phyloP scores from a whole-genome alignment of 805 yeast genomes.

The Starmerella bacillaris region DNA sequence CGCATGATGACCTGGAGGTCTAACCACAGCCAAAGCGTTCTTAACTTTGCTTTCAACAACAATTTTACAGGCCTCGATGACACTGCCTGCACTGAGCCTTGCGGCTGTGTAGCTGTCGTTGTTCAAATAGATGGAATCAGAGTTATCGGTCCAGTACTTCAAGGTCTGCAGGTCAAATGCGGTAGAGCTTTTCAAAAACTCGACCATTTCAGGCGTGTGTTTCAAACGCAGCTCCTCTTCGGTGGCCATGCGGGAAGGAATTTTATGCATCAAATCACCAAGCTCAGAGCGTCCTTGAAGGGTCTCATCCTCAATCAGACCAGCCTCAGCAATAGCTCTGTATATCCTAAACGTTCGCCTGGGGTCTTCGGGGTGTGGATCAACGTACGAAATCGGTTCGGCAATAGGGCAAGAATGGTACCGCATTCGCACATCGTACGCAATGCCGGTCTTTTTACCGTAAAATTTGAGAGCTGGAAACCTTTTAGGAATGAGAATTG shows the following conservation, averaged over 20 bases:
- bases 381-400: conserved; percentile 80
- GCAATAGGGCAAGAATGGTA: conserved; percentile 91
- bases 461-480: conserved; percentile 52
- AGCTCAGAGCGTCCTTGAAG: conserved; percentile 54
- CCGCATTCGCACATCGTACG: conserved; percentile 93
- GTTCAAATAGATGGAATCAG: conserved; percentile 89
- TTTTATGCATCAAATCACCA: conserved; percentile 72
- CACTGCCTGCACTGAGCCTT: conserved; percentile 85
- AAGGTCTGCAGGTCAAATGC: conserved; percentile 61
- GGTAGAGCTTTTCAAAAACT: conserved; percentile 56
- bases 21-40: conserved; percentile 80
- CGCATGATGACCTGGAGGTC: conserved; percentile 99
- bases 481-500: conserved; percentile 13
- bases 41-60: conserved; percentile 85
- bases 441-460: conserved; percentile 61
- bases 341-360: conserved; percentile 86
- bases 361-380: conserved; percentile 98
- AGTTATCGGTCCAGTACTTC: conserved; percentile 66
- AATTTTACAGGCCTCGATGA: conserved; percentile 89
- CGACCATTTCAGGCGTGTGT: conserved; percentile 65
- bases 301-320: conserved; percentile 63
- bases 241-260: conserved; percentile 80
- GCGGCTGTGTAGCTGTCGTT: conserved; percentile 80
- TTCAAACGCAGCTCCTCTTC: conserved; percentile 72
- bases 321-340: conserved; percentile 85